Percentiles rank a stretch among this genome's conserved stretches.
Evolutionary conservation across 257 asterid genomes (phyloP).

Genomic region (Nicotiana sylvestris): DNA sequence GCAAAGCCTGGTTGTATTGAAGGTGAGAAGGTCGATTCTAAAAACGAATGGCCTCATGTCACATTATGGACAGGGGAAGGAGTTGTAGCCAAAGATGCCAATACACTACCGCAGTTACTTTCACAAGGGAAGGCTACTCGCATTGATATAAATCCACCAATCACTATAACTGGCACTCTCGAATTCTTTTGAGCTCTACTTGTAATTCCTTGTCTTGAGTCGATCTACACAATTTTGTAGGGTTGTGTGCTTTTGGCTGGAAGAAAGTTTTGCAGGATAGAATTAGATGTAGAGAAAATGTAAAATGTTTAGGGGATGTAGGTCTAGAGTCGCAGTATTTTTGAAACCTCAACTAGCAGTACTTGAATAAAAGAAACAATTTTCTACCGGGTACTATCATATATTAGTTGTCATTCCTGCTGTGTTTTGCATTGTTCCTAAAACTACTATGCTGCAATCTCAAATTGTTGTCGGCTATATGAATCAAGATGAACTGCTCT

Average conservation of each 20-base stretch:
- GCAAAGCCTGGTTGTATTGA: constrained; percentile 57
- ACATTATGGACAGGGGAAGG: constrained; percentile 82
- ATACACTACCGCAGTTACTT: constrained; percentile 52
- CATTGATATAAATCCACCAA: constrained; percentile 65
- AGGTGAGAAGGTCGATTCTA: constrained; percentile 69
- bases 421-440: neutral
- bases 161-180: constrained; percentile 56
- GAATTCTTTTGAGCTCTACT: constrained; percentile 39
- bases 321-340: neutral
- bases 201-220: neutral
- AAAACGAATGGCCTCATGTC: constrained; percentile 84
- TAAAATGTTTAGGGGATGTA: neutral
- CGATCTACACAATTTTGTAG: constrained; percentile 27
- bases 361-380: neutral
- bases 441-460: neutral
- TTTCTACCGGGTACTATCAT: neutral
- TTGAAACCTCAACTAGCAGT: neutral
- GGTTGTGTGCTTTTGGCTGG: neutral
- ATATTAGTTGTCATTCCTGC: neutral
- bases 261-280: neutral
- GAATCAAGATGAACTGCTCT: neutral
- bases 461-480: neutral
- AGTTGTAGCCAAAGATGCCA: constrained; percentile 66
- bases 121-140: constrained; percentile 75
- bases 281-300: neutral